Percentiles rank a stretch among this genome's conserved stretches.
Conservation (phyloP, 2,329 filamentous ascomycete genomes). For the Penicillium sclerotigenum region DNA sequence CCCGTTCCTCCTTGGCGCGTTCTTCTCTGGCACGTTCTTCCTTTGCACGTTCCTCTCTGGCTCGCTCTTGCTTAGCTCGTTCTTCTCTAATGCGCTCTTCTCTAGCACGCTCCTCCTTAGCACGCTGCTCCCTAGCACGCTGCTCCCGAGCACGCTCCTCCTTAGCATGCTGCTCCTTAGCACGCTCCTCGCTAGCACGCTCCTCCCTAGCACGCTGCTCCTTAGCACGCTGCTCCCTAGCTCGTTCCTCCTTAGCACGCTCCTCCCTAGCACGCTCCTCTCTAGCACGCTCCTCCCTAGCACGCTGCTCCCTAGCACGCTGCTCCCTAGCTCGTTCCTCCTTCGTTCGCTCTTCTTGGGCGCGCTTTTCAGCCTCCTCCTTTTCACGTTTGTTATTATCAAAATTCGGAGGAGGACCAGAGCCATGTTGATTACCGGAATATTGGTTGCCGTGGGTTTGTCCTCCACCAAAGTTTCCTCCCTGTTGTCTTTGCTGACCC, state of each 20-base stretch:
- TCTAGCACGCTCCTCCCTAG: constrained; percentile 19
- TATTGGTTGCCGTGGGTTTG: constrained; percentile 32
- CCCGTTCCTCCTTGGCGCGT: neutral
- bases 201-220: constrained; percentile 31
- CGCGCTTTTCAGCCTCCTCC: constrained; percentile 20
- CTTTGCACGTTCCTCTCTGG: constrained; percentile 19
- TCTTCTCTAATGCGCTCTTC: constrained; percentile 27
- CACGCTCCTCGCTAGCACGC: constrained; percentile 33
- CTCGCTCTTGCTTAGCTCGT: constrained; percentile 7
- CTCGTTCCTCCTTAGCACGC: constrained; percentile 1
- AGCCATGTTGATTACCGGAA: constrained; percentile 34
- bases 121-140: constrained; percentile 12
- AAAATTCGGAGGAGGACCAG: constrained; percentile 23
- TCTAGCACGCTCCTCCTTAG: constrained; percentile 28
- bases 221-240: constrained; percentile 17
- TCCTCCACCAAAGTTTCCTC: constrained; percentile 31
- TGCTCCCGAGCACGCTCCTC: constrained; percentile 9
- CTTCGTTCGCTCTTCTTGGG: constrained; percentile 30
- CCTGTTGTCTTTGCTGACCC: constrained; percentile 21
- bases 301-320: constrained; percentile 7
- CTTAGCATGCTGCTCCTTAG: neutral
- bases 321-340: constrained; percentile 38
- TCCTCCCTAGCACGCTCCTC: constrained; percentile 32
- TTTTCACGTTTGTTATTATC: constrained; percentile 12
- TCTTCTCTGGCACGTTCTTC: constrained; percentile 33